These are phyloP conservation scores for Saururus chinensis DNA, from an alignment of 164 flowering plant genomes.

Conservation along the genomic window DNA sequence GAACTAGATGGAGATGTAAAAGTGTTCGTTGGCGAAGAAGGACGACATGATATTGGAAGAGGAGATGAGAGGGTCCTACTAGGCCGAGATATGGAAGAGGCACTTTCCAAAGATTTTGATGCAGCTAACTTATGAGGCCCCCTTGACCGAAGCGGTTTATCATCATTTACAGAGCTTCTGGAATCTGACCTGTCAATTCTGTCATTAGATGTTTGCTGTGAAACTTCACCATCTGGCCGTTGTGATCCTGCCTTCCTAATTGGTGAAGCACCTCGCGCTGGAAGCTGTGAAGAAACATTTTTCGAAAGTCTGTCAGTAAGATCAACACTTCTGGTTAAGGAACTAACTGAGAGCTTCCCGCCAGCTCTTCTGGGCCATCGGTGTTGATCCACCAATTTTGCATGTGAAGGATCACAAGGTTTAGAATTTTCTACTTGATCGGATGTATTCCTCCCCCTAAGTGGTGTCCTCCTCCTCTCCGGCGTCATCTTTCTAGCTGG, in stretches of 20 bases:
- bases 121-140: constrained; percentile 6
- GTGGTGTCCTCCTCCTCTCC: constrained; percentile 82
- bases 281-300: constrained; percentile 19
- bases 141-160: constrained; percentile 15
- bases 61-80: constrained; percentile 22
- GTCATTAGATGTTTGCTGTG: constrained; percentile 19
- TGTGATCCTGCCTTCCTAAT: constrained; percentile 36
- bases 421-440: constrained; percentile 80
- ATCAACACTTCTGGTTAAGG: constrained; percentile 44
- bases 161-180: constrained; percentile 24
- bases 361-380: constrained; percentile 73
- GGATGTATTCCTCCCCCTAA: constrained; percentile 55
- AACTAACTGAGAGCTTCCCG: constrained; percentile 37
- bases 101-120: constrained; percentile 30
- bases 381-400: constrained; percentile 67
- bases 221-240: constrained; percentile 38
- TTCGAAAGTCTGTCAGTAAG: constrained; percentile 31
- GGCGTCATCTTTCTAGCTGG: constrained; percentile 50
- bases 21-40: constrained; percentile 47
- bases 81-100: constrained; percentile 16
- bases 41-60: constrained; percentile 31
- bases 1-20: constrained; percentile 29
- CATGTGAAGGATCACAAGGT: constrained; percentile 52
- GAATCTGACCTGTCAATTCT: constrained; percentile 20
- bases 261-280: constrained; percentile 38